These are phyloP conservation scores for Erythrobasidium yunnanense DNA, from an alignment of 768 basidiomycete species.

Conservation along the genomic window DNA sequence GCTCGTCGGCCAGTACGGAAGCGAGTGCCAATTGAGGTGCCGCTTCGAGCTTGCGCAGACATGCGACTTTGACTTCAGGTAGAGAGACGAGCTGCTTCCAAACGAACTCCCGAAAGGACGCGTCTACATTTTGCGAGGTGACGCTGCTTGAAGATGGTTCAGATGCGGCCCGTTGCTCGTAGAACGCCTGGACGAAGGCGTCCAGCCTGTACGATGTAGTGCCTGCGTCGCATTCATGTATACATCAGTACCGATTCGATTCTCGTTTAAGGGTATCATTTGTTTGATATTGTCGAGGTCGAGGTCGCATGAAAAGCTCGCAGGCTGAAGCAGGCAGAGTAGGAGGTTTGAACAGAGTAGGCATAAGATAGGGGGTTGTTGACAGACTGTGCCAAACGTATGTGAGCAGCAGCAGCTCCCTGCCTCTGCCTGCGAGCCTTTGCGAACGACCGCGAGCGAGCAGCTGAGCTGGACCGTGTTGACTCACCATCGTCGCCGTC, in stretches of 20 bases:
- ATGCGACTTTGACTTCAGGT: slow-evolving; percentile 64
- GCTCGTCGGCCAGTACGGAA: no score
- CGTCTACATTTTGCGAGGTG: slow-evolving; percentile 55
- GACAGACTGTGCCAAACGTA: no score
- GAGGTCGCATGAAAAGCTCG: background rate
- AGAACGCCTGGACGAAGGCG: background rate
- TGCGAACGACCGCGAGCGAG: no score
- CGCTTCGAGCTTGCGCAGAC: slow-evolving; percentile 46
- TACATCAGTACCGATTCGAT: no score
- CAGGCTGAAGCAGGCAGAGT: background rate
- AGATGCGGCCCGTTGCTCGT: background rate
- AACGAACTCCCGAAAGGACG: slow-evolving; percentile 63
- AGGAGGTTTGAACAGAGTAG: background rate
- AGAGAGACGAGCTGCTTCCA: slow-evolving; percentile 70
- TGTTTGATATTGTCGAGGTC: no score
- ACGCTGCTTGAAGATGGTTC: background rate
- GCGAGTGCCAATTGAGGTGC: no score
- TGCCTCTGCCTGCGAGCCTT: no score
- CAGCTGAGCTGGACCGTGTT: background rate
- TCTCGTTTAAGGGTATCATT: no score
- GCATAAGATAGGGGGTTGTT: background rate
- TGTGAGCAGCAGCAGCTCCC: no score
- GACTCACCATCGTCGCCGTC: slow-evolving; percentile 78
- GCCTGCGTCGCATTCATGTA: background rate
- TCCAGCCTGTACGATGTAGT: slow-evolving; percentile 13